Base-by-base conservation (phyloP, 2,329 filamentous ascomycete species). In the Cladorrhinum sp. region DNA sequence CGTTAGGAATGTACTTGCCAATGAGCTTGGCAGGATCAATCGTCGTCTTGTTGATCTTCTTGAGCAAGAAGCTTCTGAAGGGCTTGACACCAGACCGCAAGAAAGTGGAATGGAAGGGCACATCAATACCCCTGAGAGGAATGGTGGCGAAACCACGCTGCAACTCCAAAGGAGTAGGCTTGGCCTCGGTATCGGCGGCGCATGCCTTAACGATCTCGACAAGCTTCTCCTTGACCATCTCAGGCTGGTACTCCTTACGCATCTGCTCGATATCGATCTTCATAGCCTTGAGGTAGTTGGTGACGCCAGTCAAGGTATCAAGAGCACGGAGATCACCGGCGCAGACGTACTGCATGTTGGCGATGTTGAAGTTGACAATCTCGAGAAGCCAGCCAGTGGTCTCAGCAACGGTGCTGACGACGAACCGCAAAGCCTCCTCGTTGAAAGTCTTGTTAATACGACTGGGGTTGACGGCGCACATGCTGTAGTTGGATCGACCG, bases 31-130 rank as follows among this genome's bases (percentile, higher is more conserved):
- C 90, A 4, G 95, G 95, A 75, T 99, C 95, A 75, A 99, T 98
- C 57, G 91, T 96, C 23, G 93, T 97, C 86, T 96, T 96, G 84
- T 98, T 92, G 80, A 99, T 98, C 86, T 99, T 99, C 90, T 98
- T 99, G 70, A 98, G 88, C 74, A 99, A 78, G 86, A 99, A 99
- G 50, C 89, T 93, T 67, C 95, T 86, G 92, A 99, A 99, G 51
- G 96, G 95, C 84, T 99, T 99, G 76, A 99, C 95, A 70, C 95
- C 96, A 41, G 92, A 96, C 59, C 96, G 91, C 78, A 99, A 80
- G 84, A 99, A 99, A 18, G 95, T 99, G 69, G 90, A 95, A 84
- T 99, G 95, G 91, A 99, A 99, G 50, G 95, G 95, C 73, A 98
- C 96, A 71, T 99, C 95, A 69, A 99, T 99, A 65, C 96, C 96